These are phyloP conservation scores for Xylariaceae sp. DNA, from an alignment of 2,329 filamentous ascomycete species.

Conservation along the genomic window DNA sequence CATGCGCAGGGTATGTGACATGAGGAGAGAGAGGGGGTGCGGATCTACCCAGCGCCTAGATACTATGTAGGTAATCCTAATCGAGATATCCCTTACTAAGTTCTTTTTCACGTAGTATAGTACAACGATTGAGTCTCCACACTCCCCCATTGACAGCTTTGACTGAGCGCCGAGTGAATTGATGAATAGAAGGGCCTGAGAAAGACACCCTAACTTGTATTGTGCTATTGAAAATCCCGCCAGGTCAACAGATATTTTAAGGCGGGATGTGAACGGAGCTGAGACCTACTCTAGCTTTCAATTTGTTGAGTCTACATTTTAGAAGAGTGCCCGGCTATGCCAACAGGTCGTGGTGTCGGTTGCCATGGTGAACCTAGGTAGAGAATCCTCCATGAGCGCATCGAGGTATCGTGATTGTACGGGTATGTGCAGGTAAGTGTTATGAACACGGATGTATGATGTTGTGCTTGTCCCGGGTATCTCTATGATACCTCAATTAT, in stretches of 20 bases:
- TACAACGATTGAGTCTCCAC: constrained; percentile 1
- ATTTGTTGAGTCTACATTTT: not conserved
- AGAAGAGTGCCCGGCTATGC: not conserved
- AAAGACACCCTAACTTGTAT: too few relatives aligned
- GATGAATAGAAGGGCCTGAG: too few relatives aligned
- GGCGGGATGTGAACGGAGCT: too few relatives aligned
- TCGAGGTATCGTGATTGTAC: constrained; percentile 7
- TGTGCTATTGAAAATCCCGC: too few relatives aligned
- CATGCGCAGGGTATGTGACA: not conserved
- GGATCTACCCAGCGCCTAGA: constrained; percentile 5
- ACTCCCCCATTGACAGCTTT: not conserved
- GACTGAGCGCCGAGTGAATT: too few relatives aligned
- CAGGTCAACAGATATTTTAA: too few relatives aligned
- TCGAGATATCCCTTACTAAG: not conserved
- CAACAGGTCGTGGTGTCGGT: not conserved
- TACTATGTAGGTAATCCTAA: too few relatives aligned
- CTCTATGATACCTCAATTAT: not conserved
- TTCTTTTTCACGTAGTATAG: not conserved
- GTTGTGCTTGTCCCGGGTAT: constrained; percentile 1
- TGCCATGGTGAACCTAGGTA: not conserved
- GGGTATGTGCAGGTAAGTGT: constrained; percentile 4
- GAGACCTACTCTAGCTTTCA: too few relatives aligned
- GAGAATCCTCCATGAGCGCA: not conserved
- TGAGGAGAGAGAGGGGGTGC: constrained; percentile 1
- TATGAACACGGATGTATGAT: constrained; percentile 5